These are phyloP conservation scores for Kwoniella bestiolae DNA, from an alignment of 768 basidiomycete species.

Conservation along the genomic window DNA sequence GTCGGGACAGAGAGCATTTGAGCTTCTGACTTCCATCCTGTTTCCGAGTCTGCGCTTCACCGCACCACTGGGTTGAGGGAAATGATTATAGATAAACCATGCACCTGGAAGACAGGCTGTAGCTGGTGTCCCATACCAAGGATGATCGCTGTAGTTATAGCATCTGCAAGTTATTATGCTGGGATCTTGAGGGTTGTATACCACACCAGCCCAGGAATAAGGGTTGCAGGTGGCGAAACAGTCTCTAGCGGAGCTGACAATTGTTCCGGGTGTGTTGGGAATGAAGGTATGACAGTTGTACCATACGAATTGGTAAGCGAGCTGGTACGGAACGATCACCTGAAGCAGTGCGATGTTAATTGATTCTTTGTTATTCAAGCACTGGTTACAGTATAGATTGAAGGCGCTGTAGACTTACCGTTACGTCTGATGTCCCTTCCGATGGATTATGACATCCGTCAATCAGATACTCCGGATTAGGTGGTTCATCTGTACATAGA, in stretches of 20 bases:
- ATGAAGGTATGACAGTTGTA: conserved; percentile 1
- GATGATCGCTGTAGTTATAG: background rate
- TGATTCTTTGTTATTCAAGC: no score
- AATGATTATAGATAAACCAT: conserved; percentile 7
- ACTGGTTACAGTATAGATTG: no score
- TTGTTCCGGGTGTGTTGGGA: background rate
- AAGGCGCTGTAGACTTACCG: no score
- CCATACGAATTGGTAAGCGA: conserved; percentile 3
- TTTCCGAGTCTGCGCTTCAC: background rate
- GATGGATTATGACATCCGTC: background rate
- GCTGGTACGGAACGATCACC: background rate
- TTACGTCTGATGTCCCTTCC: background rate
- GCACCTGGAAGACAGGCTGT: background rate
- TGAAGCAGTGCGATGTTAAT: background rate
- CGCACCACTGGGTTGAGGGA: background rate
- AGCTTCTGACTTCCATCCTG: background rate
- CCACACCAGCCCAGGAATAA: conserved; percentile 1
- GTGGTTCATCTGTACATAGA: background rate
- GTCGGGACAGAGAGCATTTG: background rate
- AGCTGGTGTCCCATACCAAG: conserved; percentile 3
- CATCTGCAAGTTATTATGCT: background rate
- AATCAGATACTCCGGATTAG: background rate
- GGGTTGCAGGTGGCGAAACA: background rate
- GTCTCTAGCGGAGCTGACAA: background rate
- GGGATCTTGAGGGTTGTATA: background rate